These are phyloP conservation scores for Globisporangium iwayamae DNA, from an alignment of 352 stramenopile genomes.

Conservation along the genomic window DNA sequence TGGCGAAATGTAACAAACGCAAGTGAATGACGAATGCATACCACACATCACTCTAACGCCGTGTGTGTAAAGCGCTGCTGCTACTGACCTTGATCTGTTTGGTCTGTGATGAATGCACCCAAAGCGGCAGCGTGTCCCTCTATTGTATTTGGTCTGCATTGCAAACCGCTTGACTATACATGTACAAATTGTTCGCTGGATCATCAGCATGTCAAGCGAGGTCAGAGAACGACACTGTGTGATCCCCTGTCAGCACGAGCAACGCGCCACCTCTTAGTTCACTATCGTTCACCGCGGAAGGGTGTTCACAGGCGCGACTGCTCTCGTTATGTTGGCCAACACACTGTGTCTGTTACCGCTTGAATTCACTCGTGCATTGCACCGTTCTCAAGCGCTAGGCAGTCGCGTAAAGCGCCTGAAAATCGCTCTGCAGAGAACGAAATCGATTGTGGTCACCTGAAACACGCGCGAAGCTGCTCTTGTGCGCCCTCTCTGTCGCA, in stretches of 20 bases:
- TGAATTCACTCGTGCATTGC: not conserved
- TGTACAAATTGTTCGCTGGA: too few relatives aligned
- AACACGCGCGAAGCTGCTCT: not conserved
- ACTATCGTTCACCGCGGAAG: too few relatives aligned
- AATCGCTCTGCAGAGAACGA: not conserved
- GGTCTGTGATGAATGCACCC: not conserved
- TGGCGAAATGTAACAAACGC: conserved; percentile 4
- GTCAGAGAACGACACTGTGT: too few relatives aligned
- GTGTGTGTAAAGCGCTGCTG: not conserved
- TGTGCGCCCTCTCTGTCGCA: conserved; percentile 12
- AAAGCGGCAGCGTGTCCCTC: too few relatives aligned
- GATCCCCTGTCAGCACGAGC: too few relatives aligned
- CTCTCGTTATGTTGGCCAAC: too few relatives aligned
- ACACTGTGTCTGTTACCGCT: not conserved
- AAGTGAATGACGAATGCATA: not conserved
- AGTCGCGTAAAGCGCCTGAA: not conserved
- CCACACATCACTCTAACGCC: not conserved
- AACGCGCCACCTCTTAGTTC: too few relatives aligned
- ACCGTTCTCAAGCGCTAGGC: not conserved
- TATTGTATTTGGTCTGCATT: too few relatives aligned
- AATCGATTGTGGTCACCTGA: not conserved
- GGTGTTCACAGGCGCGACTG: too few relatives aligned
- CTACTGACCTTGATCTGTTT: not conserved
- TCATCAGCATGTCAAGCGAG: too few relatives aligned
- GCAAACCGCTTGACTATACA: too few relatives aligned